Conservation (phyloP, 768 basidiomycete genomes). For the Amanita pallidorosea region DNA sequence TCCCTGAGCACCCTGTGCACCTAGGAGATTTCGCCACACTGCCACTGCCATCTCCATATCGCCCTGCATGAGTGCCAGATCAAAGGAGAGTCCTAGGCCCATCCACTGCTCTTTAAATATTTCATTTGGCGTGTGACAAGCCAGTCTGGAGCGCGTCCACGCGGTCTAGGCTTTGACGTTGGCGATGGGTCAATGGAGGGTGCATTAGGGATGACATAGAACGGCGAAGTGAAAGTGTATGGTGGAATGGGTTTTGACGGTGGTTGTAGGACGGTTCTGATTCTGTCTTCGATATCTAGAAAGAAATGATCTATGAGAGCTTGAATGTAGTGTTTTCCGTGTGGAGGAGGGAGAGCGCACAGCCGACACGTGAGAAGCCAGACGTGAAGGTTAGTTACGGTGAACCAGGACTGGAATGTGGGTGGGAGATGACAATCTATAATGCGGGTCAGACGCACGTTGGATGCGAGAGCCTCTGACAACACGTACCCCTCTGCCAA, state of each 20-base stretch:
- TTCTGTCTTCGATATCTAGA: slow-evolving; percentile 76
- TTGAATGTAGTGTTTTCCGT: slow-evolving; percentile 66
- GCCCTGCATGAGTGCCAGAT: slow-evolving; percentile 62
- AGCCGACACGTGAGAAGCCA: slow-evolving; percentile 91
- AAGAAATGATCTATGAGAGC: slow-evolving; percentile 92
- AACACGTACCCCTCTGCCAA: slow-evolving; percentile 51
- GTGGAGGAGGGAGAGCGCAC: slow-evolving; percentile 62
- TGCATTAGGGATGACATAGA: slow-evolving; percentile 38
- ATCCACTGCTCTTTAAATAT: slow-evolving; percentile 89
- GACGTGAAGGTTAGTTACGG: slow-evolving; percentile 83
- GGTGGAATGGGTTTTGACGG: slow-evolving; percentile 25
- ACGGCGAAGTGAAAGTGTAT: slow-evolving; percentile 34
- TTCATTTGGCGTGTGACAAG: slow-evolving; percentile 81
- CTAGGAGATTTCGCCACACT: slow-evolving; percentile 87
- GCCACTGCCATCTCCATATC: slow-evolving; percentile 82
- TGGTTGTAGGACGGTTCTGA: slow-evolving; percentile 71
- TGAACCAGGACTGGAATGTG: slow-evolving; percentile 98
- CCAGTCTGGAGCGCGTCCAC: slow-evolving; percentile 54
- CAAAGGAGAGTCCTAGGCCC: slow-evolving; percentile 70
- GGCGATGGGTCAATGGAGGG: slow-evolving; percentile 6
- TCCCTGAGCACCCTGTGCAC: slow-evolving; percentile 69
- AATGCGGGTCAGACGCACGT: slow-evolving; percentile 1
- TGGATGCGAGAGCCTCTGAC: too few species aligned
- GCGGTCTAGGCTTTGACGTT: slow-evolving; percentile 5
- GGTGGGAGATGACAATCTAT: slow-evolving; percentile 78